phyloP scores from a whole-genome alignment of 2,329 filamentous ascomycete species.

The Phialocephala subalpina region DNA sequence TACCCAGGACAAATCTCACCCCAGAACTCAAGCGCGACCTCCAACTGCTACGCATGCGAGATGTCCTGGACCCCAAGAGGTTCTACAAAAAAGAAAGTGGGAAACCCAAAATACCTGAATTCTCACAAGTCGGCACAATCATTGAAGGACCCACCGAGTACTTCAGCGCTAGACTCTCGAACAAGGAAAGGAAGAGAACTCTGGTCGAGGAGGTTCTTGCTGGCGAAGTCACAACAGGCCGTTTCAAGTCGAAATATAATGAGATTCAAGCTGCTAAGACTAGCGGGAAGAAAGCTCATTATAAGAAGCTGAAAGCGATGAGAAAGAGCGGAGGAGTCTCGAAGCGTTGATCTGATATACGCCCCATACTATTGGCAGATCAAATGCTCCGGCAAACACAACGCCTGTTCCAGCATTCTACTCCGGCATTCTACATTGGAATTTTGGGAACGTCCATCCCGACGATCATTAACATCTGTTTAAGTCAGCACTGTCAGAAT shows the following conservation, averaged over 20 bases:
- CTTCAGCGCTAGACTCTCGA: constrained; percentile 80
- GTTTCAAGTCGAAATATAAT: constrained; percentile 87
- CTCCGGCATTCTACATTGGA: constrained; percentile 20
- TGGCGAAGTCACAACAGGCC: constrained; percentile 67
- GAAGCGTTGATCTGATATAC: constrained; percentile 20
- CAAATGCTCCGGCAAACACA: not conserved
- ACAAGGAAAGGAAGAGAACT: constrained; percentile 87
- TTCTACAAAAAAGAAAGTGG: constrained; percentile 69
- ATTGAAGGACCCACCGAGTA: constrained; percentile 90
- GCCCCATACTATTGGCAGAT: too few relatives aligned
- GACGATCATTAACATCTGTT: constrained; percentile 24
- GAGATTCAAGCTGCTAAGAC: constrained; percentile 84
- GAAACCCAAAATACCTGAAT: constrained; percentile 75
- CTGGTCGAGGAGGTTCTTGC: constrained; percentile 86
- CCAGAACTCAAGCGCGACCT: constrained; percentile 88
- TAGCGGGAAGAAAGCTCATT: constrained; percentile 89
- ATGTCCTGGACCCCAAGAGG: constrained; percentile 85
- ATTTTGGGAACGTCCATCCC: constrained; percentile 21
- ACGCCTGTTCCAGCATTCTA: not conserved
- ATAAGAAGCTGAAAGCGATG: constrained; percentile 75
- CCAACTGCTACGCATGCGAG: constrained; percentile 88
- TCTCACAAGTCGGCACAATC: constrained; percentile 88
- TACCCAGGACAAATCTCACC: constrained; percentile 85
- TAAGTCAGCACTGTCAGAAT: constrained; percentile 12
- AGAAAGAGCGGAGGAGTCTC: constrained; percentile 33